phyloP scores from a whole-genome alignment of 2,329 filamentous ascomycete species.

The Hyphodiscus sp. region DNA sequence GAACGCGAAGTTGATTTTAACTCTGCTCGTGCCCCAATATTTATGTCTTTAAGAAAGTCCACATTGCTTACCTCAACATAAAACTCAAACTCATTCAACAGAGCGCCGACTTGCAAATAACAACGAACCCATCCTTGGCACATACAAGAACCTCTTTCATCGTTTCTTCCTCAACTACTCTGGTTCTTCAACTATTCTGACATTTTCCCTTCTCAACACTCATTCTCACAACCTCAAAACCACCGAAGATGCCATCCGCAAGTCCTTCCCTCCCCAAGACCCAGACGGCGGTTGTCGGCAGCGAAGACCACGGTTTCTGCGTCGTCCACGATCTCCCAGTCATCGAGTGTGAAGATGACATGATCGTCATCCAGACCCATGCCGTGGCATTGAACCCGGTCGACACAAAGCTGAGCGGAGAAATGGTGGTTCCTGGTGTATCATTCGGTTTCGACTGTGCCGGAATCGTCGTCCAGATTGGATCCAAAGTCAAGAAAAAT shows the following conservation, averaged over 20 bases:
- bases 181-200: not conserved
- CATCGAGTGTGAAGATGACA: not conserved
- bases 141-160: no score
- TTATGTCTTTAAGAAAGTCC: not conserved
- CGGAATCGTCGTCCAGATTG: conserved; percentile 26
- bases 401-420: conserved; percentile 24
- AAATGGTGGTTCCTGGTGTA: conserved; percentile 20
- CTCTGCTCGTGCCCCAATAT: not conserved
- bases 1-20: not conserved
- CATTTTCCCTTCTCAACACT: not conserved
- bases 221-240: not conserved
- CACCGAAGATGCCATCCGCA: not conserved
- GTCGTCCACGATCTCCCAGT: not conserved
- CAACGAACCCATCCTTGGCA: not conserved
- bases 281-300: not conserved
- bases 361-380: conserved; percentile 22
- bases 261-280: not conserved
- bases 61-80: not conserved
- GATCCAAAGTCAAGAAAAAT: not conserved
- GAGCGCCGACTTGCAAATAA: not conserved
- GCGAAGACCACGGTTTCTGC: not conserved
- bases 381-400: conserved; percentile 37
- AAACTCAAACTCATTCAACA: not conserved
- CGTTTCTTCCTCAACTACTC: not conserved
- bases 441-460: conserved; percentile 48